Evolutionary conservation across 129 eudicot species (phyloP), one percentile per base, ranked within the genome.

Genomic region (Flaveria robusta): DNA sequence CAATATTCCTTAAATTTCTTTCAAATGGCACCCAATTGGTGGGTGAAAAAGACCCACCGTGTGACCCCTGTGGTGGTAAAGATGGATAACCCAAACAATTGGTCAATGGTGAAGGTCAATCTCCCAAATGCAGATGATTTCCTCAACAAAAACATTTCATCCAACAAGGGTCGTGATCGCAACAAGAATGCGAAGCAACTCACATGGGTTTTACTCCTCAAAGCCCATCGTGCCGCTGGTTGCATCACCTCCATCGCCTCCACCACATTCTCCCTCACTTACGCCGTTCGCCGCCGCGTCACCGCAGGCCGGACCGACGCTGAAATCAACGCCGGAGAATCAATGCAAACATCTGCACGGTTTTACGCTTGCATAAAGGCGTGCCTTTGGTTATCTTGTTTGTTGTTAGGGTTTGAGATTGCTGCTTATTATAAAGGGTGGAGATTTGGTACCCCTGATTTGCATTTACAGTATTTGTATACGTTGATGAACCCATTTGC

Each of bases 161-260:
- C 68, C 10, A 39, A 52, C 0, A 54, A 66, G 31, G n/a, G 70
- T 50, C 70, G 75, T 16, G 55, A 49, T 37, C 85, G 81, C 20
- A 89, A 87, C 84, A 91, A 87, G 69, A 91, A 91, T 67, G 90
- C 96, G 52, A 91, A 87, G 62, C 97, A 88, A 77, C 87, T 91
- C 19, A 91, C 90, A 5, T 91, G 97, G 97, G 97, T 91, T 45
- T 83, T 91, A 42, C 83, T 91, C 65, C 78, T 91, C 12, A 88
- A 85, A 63, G 96, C 96, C 78, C 96, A 91, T 70, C 86, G 83
- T 16, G 97, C 97, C 27, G 96, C 96, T 9, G 97, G 92, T 19
- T 88, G 95, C 43, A 68, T 88, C 6, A 74, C 95, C 60, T 87
- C 97, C 71, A 80, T 88, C 1, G 96, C 90, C 73, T 39, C 93